These are phyloP conservation scores for Suhomyces tanzawaensis DNA, from an alignment of 805 yeast genomes.

Conservation along the genomic window DNA sequence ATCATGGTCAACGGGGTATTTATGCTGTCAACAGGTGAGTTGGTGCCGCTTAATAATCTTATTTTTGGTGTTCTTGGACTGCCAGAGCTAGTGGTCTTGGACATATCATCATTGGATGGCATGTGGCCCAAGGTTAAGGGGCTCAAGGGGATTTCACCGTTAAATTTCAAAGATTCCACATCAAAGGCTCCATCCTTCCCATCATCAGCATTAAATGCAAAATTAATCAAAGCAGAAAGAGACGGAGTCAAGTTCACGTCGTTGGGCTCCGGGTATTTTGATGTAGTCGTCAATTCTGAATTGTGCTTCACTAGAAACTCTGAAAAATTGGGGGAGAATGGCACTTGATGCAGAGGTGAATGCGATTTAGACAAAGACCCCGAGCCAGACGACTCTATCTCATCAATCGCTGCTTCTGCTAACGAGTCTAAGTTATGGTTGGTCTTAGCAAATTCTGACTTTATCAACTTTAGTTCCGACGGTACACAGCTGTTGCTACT, in stretches of 20 bases:
- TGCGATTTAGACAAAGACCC: conserved; percentile 1
- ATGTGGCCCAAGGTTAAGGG: conserved; percentile 18
- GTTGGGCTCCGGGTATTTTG: conserved; percentile 10
- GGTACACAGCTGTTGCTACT: conserved; percentile 15
- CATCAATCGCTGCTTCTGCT: conserved; percentile 37
- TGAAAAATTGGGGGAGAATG: conserved; percentile 14
- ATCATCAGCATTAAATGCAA: conserved; percentile 29
- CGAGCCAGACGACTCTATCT: conserved; percentile 16
- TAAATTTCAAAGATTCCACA: conserved; percentile 10
- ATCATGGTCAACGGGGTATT: conserved; percentile 4
- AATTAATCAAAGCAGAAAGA: conserved; percentile 36
- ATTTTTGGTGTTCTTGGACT: not conserved
- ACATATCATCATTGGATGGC: not conserved
- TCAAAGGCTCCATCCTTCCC: conserved; percentile 13
- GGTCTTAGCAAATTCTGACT: conserved; percentile 12
- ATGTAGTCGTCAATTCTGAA: not conserved
- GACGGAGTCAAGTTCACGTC: conserved; percentile 36
- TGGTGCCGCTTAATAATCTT: not conserved
- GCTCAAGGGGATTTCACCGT: conserved; percentile 26
- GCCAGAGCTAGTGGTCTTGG: not conserved
- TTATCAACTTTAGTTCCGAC: conserved; percentile 11
- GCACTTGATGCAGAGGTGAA: conserved; percentile 6
- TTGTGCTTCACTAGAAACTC: conserved; percentile 6
- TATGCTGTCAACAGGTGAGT: not conserved
- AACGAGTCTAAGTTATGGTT: conserved; percentile 23